Conservation (phyloP, 495 filamentous ascomycete species). For the Aspergillus heteromorphus region DNA sequence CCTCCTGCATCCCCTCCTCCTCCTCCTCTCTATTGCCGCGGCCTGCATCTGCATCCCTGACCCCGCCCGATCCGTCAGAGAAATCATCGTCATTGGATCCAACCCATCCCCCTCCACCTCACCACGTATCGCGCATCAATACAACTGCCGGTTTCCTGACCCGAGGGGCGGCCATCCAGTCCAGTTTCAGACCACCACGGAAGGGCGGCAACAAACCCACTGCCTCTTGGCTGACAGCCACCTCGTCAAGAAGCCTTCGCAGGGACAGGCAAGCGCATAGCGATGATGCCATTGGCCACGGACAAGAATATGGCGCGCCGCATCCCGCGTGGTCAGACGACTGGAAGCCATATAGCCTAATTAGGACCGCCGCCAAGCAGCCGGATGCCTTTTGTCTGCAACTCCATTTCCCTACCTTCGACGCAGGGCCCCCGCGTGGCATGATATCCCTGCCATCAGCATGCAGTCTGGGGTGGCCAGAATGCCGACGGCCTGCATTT, state of each 20-base stretch:
- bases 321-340: background rate
- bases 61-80: too few species aligned
- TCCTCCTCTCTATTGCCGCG: too few species aligned
- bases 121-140: background rate
- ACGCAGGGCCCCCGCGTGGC: background rate
- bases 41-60: too few species aligned
- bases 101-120: too few species aligned
- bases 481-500: background rate
- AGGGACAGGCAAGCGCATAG: background rate
- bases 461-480: background rate
- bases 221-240: background rate
- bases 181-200: too few species aligned
- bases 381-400: background rate
- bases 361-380: background rate
- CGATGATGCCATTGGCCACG: background rate
- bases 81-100: too few species aligned
- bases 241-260: background rate
- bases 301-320: too few species aligned
- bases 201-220: background rate
- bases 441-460: background rate
- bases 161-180: too few species aligned
- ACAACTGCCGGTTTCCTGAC: background rate
- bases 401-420: background rate
- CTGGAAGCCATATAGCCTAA: background rate
- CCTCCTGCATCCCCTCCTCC: too few species aligned